Evolutionary conservation across 345 rosid species (phyloP), one percentile per base, ranked within the genome.

Genomic region (Anacardium occidentale): DNA sequence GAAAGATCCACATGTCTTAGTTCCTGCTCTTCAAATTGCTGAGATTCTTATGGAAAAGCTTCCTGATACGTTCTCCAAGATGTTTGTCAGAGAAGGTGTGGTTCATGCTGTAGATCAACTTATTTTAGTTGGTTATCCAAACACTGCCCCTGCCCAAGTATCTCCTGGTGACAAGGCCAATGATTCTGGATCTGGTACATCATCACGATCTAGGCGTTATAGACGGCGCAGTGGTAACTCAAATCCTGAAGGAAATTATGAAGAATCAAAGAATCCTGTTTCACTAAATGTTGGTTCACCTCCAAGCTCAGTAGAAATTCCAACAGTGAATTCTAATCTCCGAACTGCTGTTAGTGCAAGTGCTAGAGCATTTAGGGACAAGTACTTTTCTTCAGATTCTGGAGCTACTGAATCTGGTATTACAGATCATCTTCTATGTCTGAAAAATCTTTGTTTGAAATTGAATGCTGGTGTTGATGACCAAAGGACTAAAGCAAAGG

Each of bases 11-110:
- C 93, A 90, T 52, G 97, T 93, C 60, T 80, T 96, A 87, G 88
- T 96, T 84, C 99, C 98, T 82, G 85, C 99, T 12, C 91, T 96
- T 26, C 99, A 93, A 81, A 87, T 96, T 80, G 93, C 98, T 44
- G 98, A 96, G 74, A 89, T 96, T 78, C 89, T 96, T 55, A 96
- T 96, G 99, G 99, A 93, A 75, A 96, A 96, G 81, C 98, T 96
- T 83, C 95, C 98, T 62, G 98, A 83, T 68, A 96, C 92, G 20
- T 96, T 93, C 85, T 91, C 92, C 18, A 96, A 96, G 86, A 83
- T 89, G 81, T 96, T 96, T 82, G 88, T 96, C 45, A 87, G 99
- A 81, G 98, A 93, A 84, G 98, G 99, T 51, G 97, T 96, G 66
- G 96, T 96, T 82, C 97, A 93, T 91, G 99, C 98, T 68, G 86